phyloP scores from a whole-genome alignment of 2,329 filamentous ascomycete genomes.

The Sordariomycetes sp. region DNA sequence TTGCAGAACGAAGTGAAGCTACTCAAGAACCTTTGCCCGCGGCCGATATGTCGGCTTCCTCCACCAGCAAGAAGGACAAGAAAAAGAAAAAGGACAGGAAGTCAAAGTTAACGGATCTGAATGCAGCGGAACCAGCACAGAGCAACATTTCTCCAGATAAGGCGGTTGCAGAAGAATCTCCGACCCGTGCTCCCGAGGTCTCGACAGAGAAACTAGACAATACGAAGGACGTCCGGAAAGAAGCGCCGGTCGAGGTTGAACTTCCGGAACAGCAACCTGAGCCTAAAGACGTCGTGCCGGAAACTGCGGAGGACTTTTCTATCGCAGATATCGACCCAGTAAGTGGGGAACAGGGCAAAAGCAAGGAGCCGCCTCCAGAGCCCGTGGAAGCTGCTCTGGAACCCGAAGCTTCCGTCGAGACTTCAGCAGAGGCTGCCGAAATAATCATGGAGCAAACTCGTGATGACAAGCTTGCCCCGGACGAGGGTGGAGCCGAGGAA shows the following conservation, averaged over 20 bases:
- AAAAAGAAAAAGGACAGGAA: conserved; percentile 15
- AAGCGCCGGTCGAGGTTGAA: too few species aligned
- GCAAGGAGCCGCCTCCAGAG: conserved; percentile 4
- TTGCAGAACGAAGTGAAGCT: neutral
- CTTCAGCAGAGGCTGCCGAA: neutral
- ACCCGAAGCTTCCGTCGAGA: neutral
- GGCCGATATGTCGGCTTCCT: conserved; percentile 3
- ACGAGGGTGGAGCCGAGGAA: conserved; percentile 4
- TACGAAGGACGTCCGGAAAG: neutral
- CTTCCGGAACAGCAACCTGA: too few species aligned
- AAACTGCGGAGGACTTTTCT: neutral
- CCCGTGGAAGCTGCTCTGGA: conserved; percentile 6
- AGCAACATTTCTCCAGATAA: neutral
- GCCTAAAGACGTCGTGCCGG: neutral
- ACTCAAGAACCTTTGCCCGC: neutral
- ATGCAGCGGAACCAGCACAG: neutral
- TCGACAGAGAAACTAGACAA: neutral
- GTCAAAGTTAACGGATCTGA: neutral
- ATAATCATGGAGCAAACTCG: neutral
- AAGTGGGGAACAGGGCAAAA: neutral
- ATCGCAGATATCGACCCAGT: neutral
- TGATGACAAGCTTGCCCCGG: conserved; percentile 6
- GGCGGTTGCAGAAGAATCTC: neutral
- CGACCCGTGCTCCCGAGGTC: neutral
- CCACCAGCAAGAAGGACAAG: conserved; percentile 14